These are phyloP conservation scores for Leucocoprinus sp. DNA, from an alignment of 768 basidiomycete genomes.

Conservation along the genomic window DNA sequence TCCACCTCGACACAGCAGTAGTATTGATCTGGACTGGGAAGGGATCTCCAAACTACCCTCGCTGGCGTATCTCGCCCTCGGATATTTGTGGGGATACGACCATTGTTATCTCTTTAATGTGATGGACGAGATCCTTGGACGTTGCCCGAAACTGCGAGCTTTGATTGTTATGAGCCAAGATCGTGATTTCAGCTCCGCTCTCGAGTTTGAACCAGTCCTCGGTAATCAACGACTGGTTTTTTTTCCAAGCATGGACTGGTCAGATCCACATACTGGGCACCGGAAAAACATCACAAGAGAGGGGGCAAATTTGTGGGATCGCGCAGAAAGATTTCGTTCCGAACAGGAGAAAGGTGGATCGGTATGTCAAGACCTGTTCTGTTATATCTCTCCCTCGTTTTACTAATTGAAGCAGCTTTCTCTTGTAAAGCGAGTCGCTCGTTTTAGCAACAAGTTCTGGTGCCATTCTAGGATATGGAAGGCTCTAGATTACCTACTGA, in stretches of 20 bases:
- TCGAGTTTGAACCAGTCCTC: constrained; percentile 14
- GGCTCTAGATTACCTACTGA: not conserved
- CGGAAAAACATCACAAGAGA: constrained; percentile 20
- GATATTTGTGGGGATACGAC: constrained; percentile 16
- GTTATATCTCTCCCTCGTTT: not conserved
- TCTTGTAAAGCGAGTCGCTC: not conserved
- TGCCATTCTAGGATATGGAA: not conserved
- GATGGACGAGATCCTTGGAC: constrained; percentile 15
- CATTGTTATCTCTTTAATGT: constrained; percentile 16
- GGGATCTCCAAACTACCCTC: constrained; percentile 19
- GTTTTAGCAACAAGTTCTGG: not conserved
- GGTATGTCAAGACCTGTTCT: not conserved
- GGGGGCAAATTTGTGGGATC: constrained; percentile 24
- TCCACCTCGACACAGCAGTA: constrained; percentile 11
- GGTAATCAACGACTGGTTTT: constrained; percentile 21
- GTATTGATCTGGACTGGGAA: constrained; percentile 20
- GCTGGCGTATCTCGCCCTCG: constrained; percentile 26
- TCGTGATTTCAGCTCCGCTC: constrained; percentile 12
- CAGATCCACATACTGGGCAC: constrained; percentile 16
- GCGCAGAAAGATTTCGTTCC: constrained; percentile 9
- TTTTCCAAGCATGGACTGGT: constrained; percentile 19
- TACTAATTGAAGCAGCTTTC: not conserved
- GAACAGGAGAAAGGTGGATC: not conserved
- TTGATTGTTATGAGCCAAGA: constrained; percentile 21
- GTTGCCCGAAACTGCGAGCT: constrained; percentile 15